Evolutionary conservation across 2,329 filamentous ascomycete species (phyloP).

Genomic region (Xylaria hypoxylon): DNA sequence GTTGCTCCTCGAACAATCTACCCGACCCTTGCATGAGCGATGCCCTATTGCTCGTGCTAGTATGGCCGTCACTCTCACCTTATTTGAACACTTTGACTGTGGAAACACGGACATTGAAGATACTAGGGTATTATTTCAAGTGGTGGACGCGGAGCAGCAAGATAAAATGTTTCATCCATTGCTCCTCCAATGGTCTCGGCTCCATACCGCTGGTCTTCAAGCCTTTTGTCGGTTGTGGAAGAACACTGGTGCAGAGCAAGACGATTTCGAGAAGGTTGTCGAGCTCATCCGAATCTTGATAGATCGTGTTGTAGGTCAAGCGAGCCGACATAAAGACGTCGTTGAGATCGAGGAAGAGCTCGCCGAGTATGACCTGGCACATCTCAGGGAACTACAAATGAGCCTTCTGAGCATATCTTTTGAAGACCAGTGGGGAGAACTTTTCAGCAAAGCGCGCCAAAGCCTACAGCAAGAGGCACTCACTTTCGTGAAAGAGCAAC

Average conservation of each 20-base stretch:
- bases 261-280: conserved; percentile 93
- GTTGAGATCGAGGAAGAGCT: conserved; percentile 91
- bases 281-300: conserved; percentile 91
- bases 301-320: conserved; percentile 88
- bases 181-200: conserved; percentile 89
- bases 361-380: conserved; percentile 81
- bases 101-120: conserved; percentile 86
- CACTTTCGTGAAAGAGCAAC: conserved; percentile 97
- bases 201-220: conserved; percentile 87
- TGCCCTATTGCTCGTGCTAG: conserved; percentile 91
- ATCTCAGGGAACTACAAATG: conserved; percentile 90
- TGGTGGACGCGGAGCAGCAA: conserved; percentile 81
- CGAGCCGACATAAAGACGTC: conserved; percentile 83
- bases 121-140: conserved; percentile 79
- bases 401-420: conserved; percentile 90
- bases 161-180: conserved; percentile 89
- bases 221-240: conserved; percentile 96
- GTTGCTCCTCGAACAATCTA: conserved; percentile 87
- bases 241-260: conserved; percentile 81
- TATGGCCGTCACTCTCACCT: conserved; percentile 83
- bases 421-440: conserved; percentile 92
- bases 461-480: conserved; percentile 91
- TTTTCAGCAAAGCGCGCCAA: conserved; percentile 89
- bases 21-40: conserved; percentile 75
- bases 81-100: conserved; percentile 97